Conservation (phyloP, 257 asterid species). For the Fraxinus americana region DNA sequence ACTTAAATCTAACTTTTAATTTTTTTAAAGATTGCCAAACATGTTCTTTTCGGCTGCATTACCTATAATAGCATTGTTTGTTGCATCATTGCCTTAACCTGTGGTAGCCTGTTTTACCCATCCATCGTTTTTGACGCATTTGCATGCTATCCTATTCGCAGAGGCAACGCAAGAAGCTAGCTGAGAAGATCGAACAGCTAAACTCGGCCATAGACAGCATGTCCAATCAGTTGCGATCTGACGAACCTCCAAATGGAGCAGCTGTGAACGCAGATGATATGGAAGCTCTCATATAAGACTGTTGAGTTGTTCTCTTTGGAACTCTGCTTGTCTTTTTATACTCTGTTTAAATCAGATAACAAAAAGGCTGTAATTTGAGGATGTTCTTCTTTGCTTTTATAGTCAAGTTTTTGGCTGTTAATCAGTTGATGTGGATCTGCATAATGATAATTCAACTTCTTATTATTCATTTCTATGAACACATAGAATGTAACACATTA, state of each 20-base stretch:
- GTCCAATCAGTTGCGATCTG: conserved; percentile 63
- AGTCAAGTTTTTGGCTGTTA: conserved; percentile 10
- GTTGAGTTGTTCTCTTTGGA: neutral
- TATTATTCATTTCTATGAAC: conserved; percentile 10
- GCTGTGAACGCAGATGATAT: conserved; percentile 59
- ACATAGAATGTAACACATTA: conserved; percentile 12
- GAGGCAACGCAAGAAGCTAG: conserved; percentile 81
- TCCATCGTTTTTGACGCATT: conserved; percentile 11
- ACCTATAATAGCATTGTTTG: neutral
- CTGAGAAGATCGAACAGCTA: conserved; percentile 84
- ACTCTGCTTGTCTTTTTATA: neutral
- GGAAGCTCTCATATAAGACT: conserved; percentile 57
- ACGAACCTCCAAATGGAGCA: conserved; percentile 54
- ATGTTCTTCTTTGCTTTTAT: conserved; percentile 15
- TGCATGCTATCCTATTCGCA: conserved; percentile 28
- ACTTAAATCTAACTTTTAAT: neutral
- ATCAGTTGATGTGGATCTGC: conserved; percentile 11
- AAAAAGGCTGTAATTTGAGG: neutral
- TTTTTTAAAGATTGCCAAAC: neutral
- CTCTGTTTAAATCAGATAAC: conserved; percentile 2
- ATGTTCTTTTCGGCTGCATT: neutral
- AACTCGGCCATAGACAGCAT: conserved; percentile 79
- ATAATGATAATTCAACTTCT: conserved; percentile 10
- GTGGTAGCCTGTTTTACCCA: neutral
- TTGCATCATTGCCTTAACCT: neutral